Conservation (phyloP, 768 basidiomycete species). For the Tulasnella sp. region DNA sequence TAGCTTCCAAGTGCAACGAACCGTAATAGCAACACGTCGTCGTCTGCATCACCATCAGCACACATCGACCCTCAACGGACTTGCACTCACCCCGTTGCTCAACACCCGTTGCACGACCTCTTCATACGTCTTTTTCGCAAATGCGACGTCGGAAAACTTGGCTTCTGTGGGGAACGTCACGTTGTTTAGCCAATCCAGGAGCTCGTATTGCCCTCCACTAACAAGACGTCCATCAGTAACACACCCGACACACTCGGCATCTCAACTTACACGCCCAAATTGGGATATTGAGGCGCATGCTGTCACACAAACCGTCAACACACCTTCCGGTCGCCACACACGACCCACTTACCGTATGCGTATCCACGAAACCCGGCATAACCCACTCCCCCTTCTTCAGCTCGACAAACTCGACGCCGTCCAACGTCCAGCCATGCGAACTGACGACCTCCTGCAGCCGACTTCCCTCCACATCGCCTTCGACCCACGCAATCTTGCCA, state of each 20-base stretch:
- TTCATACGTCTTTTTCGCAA: slow-evolving; percentile 57
- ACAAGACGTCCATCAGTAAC: background rate
- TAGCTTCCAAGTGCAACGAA: slow-evolving; percentile 65
- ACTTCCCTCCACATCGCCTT: slow-evolving; percentile 37
- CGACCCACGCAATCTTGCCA: slow-evolving; percentile 62
- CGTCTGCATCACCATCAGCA: slow-evolving; percentile 41
- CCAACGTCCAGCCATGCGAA: slow-evolving; percentile 37
- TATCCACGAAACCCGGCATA: slow-evolving; percentile 83
- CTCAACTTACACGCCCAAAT: slow-evolving; percentile 43
- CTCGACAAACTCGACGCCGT: slow-evolving; percentile 28
- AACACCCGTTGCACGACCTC: slow-evolving; percentile 60
- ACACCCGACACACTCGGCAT: background rate
- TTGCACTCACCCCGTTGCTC: slow-evolving; percentile 53
- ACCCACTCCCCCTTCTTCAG: slow-evolving; percentile 45
- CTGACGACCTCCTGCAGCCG: slow-evolving; percentile 40
- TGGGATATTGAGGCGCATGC: slow-evolving; percentile 76
- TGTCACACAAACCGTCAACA: slow-evolving; percentile 11
- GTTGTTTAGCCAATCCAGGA: slow-evolving; percentile 76
- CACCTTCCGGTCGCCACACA: background rate
- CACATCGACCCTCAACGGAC: background rate
- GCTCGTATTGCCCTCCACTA: slow-evolving; percentile 74
- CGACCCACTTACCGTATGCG: slow-evolving; percentile 57
- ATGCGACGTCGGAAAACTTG: slow-evolving; percentile 53
- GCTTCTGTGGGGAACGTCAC: slow-evolving; percentile 84
- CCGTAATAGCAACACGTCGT: slow-evolving; percentile 92